These are phyloP conservation scores for Penicillium sp. DNA, from an alignment of 2,329 filamentous ascomycete genomes.

Conservation along the genomic window DNA sequence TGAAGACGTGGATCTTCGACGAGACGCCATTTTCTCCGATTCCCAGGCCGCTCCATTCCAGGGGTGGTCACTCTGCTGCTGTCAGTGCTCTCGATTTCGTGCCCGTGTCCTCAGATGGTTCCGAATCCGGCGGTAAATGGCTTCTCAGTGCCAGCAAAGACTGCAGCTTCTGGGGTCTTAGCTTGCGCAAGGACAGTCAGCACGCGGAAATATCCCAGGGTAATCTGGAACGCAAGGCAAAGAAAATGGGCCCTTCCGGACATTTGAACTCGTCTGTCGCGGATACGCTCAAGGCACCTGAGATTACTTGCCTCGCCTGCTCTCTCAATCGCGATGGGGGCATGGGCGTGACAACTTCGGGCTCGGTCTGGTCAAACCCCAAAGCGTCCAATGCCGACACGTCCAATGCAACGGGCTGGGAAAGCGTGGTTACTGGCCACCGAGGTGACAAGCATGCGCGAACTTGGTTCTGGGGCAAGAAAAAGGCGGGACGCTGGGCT, in stretches of 20 bases:
- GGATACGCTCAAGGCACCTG: conserved; percentile 71
- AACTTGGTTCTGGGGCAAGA: conserved; percentile 98
- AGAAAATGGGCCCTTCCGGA: conserved; percentile 55
- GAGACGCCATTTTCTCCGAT: conserved; percentile 84
- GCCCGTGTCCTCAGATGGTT: conserved; percentile 82
- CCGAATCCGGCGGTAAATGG: conserved; percentile 89
- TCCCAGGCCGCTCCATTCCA: conserved; percentile 78
- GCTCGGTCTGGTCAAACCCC: conserved; percentile 79
- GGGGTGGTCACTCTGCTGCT: conserved; percentile 84
- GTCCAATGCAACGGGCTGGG: conserved; percentile 85
- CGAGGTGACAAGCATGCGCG: conserved; percentile 78
- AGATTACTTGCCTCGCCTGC: conserved; percentile 87
- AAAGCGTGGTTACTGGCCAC: conserved; percentile 93
- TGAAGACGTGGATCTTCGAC: conserved; percentile 97
- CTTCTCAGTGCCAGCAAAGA: conserved; percentile 85
- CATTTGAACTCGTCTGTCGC: conserved; percentile 9
- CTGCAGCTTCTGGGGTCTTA: conserved; percentile 93
- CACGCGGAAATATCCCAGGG: conserved; percentile 92
- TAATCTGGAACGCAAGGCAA: conserved; percentile 80
- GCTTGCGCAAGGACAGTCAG: conserved; percentile 88
- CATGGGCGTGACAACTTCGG: conserved; percentile 78
- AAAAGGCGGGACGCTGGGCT: conserved; percentile 87
- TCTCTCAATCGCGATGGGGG: conserved; percentile 93
- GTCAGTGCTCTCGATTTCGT: conserved; percentile 81
- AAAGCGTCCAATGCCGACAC: conserved; percentile 66